Evolutionary conservation across 1,139 yeast species (phyloP).

Genomic region (Candida sp.): DNA sequence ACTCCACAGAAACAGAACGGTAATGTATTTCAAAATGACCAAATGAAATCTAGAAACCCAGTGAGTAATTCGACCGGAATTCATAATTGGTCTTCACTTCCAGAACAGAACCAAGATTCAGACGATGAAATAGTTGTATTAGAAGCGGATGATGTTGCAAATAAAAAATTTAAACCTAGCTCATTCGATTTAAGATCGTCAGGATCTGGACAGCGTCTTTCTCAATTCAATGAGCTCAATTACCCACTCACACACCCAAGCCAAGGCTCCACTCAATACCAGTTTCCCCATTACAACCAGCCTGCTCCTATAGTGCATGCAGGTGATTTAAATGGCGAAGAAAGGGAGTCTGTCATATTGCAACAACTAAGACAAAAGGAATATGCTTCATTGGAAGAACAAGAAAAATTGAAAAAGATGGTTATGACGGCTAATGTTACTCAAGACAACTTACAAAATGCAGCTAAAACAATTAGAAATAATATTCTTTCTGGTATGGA

Average conservation of each 20-base stretch:
- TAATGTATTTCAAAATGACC: not conserved
- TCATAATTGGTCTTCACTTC: not conserved
- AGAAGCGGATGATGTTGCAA: slow-evolving; percentile 23
- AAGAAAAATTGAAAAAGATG: slow-evolving; percentile 1
- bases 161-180: slow-evolving; percentile 19
- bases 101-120: slow-evolving; percentile 2
- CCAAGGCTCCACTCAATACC: not conserved
- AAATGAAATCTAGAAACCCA: not conserved
- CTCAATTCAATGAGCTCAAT: not conserved
- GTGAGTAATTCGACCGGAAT: not conserved
- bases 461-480: not conserved
- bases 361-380: slow-evolving; percentile 5
- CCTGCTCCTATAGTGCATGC: slow-evolving; percentile 35
- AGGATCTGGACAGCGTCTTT: not conserved
- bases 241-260: not conserved
- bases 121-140: slow-evolving; percentile 26
- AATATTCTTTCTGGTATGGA: not conserved
- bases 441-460: not conserved
- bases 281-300: slow-evolving; percentile 12
- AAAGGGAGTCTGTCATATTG: slow-evolving; percentile 1
- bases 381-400: slow-evolving; percentile 2
- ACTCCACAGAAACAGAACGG: not conserved
- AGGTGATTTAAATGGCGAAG: slow-evolving; percentile 3
- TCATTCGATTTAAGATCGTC: slow-evolving; percentile 11
- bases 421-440: not conserved